These are phyloP conservation scores for Aspergillus novofumigatus DNA, from an alignment of 2,329 filamentous ascomycete species.

Conservation along the genomic window DNA sequence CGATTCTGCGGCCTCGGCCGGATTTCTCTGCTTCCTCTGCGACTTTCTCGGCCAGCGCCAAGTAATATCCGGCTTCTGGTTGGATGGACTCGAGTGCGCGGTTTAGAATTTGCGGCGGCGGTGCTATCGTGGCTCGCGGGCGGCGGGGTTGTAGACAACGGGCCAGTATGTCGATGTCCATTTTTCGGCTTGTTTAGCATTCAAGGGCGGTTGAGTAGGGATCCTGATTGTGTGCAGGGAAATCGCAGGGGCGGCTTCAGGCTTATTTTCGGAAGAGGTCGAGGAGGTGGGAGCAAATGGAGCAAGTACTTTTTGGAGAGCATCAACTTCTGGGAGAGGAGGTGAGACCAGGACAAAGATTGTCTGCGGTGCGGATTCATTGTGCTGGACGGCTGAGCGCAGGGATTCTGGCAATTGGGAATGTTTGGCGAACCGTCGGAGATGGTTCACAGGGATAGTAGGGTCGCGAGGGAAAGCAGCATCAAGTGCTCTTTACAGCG, in stretches of 20 bases:
- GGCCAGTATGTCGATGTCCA: slow-evolving; percentile 44
- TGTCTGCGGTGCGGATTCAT: slow-evolving; percentile 22
- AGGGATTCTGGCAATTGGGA: slow-evolving; percentile 31
- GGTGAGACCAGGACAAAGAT: slow-evolving; percentile 42
- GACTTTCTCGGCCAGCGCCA: slow-evolving; percentile 37
- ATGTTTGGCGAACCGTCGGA: slow-evolving; percentile 40
- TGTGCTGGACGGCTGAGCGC: slow-evolving; percentile 17
- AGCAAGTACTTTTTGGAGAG: slow-evolving; percentile 32
- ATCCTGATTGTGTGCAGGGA: slow-evolving; percentile 32
- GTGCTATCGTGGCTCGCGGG: slow-evolving; percentile 41
- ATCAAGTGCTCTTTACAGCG: slow-evolving; percentile 34
- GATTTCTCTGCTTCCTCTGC: slow-evolving; percentile 35
- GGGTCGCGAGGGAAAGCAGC: slow-evolving; percentile 32
- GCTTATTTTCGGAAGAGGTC: slow-evolving; percentile 3
- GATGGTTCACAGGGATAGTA: slow-evolving; percentile 31
- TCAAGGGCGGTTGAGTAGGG: slow-evolving; percentile 40
- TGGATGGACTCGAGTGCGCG: slow-evolving; percentile 33
- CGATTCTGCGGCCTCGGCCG: slow-evolving; percentile 37
- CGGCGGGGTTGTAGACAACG: slow-evolving; percentile 42
- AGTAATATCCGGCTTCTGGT: slow-evolving; percentile 35
- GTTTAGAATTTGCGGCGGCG: slow-evolving; percentile 36
- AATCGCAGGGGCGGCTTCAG: slow-evolving; percentile 1
- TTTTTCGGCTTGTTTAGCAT: slow-evolving; percentile 35
- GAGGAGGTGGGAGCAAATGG: slow-evolving; percentile 27
- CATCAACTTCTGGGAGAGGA: slow-evolving; percentile 35